Base-by-base conservation (phyloP, 202 grass and related monocot genomes). In the Panicum virgatum region DNA sequence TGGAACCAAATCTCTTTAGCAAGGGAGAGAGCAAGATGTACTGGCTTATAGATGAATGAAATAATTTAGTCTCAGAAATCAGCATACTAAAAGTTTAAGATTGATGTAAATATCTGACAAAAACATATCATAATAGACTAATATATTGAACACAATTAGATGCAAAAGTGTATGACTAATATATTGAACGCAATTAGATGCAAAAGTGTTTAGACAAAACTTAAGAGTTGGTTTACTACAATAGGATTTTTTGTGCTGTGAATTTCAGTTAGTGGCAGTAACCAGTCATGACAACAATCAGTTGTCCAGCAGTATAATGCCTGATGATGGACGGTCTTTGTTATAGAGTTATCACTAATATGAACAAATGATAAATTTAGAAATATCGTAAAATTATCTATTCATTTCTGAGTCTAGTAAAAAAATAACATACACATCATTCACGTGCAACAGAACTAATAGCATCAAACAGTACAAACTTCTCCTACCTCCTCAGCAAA, bases 401-500 rank as follows among this genome's bases (percentile, higher is more conserved):
- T 11, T 50, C 5, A 25, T 52, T 58, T 15, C 12, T 36, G 0
- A 36, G 37, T 66, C 26, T n/a, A 65, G 57, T 60, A 58, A 19
- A 29, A 29, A 45, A 19, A 62, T 26, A 65, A 3, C 4, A 14
- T 5, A 61, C 4, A 61, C 54, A 45, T 68, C 50, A 69, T 69
- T 68, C 16, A 29, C 7, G 20, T 70, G 12, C 27, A 51, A 34
- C 4, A 25, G 27, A 75, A 52, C 20, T 58, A 22, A 63, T 6
- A 59, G 45, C 63, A 70, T 51, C 66, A 69, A 82, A 75, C 2
- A 54, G 74, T 20, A 71, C 38, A 81, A 16, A 80, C 25, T 58
- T 67, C 4, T 50, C 23, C 26, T 82, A 98, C 95, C 95, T 98
- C 95, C 86, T 89, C 88, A 63, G 92, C 88, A 93, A 98, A 98